Conservation (phyloP, 1,139 yeast genomes). For the Blastobotrys arbuscula region DNA sequence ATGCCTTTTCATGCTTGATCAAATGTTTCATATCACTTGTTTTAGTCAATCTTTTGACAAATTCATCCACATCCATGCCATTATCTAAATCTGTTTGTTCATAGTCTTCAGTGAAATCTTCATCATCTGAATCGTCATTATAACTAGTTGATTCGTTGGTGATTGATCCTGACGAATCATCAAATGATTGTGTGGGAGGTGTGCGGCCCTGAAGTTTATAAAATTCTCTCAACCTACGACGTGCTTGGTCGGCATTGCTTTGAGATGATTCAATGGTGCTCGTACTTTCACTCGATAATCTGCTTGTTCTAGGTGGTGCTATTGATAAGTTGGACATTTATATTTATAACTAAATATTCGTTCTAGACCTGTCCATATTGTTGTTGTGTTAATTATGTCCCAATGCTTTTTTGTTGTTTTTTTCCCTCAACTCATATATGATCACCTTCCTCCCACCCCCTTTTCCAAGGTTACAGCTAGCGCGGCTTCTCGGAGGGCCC, state of each 20-base stretch:
- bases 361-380: not conserved
- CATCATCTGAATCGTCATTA: constrained; percentile 9
- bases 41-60: constrained; percentile 26
- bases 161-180: not conserved
- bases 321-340: not conserved
- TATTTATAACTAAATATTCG: no score
- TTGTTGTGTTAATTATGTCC: not conserved
- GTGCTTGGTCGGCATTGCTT: constrained; percentile 8
- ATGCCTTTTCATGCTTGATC: constrained; percentile 30
- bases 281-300: constrained; percentile 9
- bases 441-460: no score
- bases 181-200: not conserved
- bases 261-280: constrained; percentile 3
- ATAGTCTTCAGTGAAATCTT: constrained; percentile 8
- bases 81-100: constrained; percentile 10
- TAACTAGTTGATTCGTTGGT: not conserved
- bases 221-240: constrained; percentile 39
- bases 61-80: constrained; percentile 22
- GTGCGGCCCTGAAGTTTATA: constrained; percentile 32
- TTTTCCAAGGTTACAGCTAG: no score
- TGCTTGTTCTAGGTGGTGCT: not conserved
- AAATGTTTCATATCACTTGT: constrained; percentile 27
- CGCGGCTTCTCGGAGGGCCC: no score
- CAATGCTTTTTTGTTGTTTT: no score
- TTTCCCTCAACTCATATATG: no score